Base-by-base conservation (phyloP, 331 rosid species). In the Quercus tomentella region DNA sequence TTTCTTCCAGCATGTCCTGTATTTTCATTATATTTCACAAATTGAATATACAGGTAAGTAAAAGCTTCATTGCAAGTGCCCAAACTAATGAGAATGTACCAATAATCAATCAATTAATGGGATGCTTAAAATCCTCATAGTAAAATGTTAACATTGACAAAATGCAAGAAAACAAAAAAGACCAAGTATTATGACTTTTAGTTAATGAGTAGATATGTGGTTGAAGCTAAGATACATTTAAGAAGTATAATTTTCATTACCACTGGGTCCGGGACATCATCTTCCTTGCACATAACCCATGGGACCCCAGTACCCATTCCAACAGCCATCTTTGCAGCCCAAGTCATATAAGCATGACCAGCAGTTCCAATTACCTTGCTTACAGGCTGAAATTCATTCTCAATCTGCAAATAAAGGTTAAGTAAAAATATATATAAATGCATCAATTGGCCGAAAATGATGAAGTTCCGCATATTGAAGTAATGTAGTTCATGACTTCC, bases 281-380 rank as follows among this genome's bases (percentile, higher is more conserved):
- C 95, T 96, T 96, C 90, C 90, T 96, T 96, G 87, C 99, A 96
- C 99, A 96, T 96, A 77, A 96, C 97, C 99, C 99, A 96, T 12
- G 99, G 99, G 49, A 96, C 99, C 73, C 96, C 99, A 1, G 99
- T 96, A 49, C 79, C 76, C 88, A 91, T 77, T 84, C 90, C 94
- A 71, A 93, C 94, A 31, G 99, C 99, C 97, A 96, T 96, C 79
- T 82, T 88, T 68, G 99, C 99, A 56, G 99, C 99, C 99, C 99
- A 96, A 15, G 87, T 79, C 68, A 90, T 28, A 65, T 96, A 96
- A 82, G 87, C 84, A 52, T 85, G 88, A 35, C 99, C 99, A 41
- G 92, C 86, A 77, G 84, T 82, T 87, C 99, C 99, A 58, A 76
- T 75, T 30, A 80, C 86, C 85, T 72, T 77, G 58, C 90, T 69